Evolutionary conservation across 106 monocot species (phyloP), one percentile per base, ranked within the genome.

Genomic region (Acanthochlamys bracteata): DNA sequence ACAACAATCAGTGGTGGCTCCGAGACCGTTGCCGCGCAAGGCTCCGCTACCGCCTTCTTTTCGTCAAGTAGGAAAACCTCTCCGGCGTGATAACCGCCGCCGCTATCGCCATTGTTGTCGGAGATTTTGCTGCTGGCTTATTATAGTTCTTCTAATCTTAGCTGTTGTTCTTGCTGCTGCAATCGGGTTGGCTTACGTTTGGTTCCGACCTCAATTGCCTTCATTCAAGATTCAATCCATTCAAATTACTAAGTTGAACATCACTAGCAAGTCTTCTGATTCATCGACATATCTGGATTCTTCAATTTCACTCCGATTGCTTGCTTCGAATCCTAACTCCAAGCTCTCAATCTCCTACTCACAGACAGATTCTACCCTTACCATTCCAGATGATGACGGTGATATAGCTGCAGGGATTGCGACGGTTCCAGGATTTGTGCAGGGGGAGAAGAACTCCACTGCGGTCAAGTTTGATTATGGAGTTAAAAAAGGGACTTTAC

Each of bases 171-270:
- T 81, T 53, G 84, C 85, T 39, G 63, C 72, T 57, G 77, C 65
- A 53, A 73, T 53, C 26, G 75, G 59, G 6, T 59, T 81, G 60
- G 42, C 57, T 57, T 88, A 83, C 74, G 65, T 88, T 53, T 88
- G 72, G 60, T 88, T 80, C 73, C 80, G 76, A 65, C 88, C 88
- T 16, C 72, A 56, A 25, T 73, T 81, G 27, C 83, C 80, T 0
- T 59, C 81, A 3, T 80, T 83, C 73, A 80, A 58, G 66, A 58
- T 88, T 46, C 59, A 75, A 42, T 72, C 75, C 24, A 25, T 81
- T 51, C 65, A 67, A 12, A 27, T 57, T 13, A 42, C 75, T 11
- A 55, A 39, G 7, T 67, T 75, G 66, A 66, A 66, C 43, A 53
- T 83, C 61, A 52, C 72, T 10, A 21, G 77, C 59, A 60, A 61